These are phyloP conservation scores for Willaertia magna DNA, from an alignment of 208 protist species.

Conservation along the genomic window DNA sequence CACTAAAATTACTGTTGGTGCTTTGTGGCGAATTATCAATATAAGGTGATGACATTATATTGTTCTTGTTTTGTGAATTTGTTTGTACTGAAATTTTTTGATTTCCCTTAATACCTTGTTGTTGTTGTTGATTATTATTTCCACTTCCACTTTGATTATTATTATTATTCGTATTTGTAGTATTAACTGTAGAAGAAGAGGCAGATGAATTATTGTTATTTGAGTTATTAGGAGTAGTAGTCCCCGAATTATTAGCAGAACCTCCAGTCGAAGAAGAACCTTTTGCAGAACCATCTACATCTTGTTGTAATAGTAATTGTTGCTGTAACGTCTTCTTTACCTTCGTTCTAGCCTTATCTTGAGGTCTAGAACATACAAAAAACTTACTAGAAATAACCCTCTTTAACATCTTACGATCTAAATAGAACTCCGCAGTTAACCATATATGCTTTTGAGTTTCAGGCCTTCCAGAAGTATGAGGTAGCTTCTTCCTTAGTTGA, in stretches of 20 bases:
- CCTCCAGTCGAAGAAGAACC: not conserved
- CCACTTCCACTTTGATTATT: too few relatives aligned
- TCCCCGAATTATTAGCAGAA: not conserved
- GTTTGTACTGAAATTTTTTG: too few relatives aligned
- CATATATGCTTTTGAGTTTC: slow-evolving; percentile 4
- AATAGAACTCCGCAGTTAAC: not conserved
- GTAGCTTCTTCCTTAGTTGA: not conserved
- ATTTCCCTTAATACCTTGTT: too few relatives aligned
- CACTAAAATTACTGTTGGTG: too few relatives aligned
- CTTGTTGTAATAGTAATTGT: not conserved
- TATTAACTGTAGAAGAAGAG: too few relatives aligned
- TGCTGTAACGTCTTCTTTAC: not conserved
- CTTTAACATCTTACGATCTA: not conserved
- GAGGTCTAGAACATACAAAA: not conserved
- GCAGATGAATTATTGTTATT: too few relatives aligned
- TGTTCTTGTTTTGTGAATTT: too few relatives aligned
- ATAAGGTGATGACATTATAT: too few relatives aligned
- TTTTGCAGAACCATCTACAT: not conserved
- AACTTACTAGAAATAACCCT: not conserved
- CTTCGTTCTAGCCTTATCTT: not conserved
- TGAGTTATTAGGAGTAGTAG: not conserved
- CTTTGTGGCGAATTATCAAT: too few relatives aligned
- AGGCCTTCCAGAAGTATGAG: not conserved
- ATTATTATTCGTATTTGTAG: too few relatives aligned
- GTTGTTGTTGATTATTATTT: too few relatives aligned